Conservation (phyloP, 2,329 filamentous ascomycete species). For the Clonostachys rosea region DNA sequence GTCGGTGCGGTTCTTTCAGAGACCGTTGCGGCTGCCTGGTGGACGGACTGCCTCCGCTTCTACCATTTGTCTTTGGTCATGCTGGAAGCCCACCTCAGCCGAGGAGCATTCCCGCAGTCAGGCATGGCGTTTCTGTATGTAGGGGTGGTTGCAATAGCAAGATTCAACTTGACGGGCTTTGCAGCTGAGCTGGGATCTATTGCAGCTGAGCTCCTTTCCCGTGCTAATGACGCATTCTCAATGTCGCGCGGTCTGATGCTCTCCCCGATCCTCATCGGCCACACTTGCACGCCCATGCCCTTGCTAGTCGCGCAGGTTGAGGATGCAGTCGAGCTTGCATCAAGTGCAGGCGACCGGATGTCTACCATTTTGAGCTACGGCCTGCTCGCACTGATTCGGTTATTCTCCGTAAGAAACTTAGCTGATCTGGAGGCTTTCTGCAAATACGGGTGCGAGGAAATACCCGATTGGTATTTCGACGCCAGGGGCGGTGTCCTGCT, state of each 20-base stretch:
- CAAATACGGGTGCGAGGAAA: slow-evolving; percentile 68
- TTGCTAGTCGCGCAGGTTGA: slow-evolving; percentile 57
- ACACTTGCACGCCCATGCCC: slow-evolving; percentile 59
- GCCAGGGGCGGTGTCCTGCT: slow-evolving; percentile 67
- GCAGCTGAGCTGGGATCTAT: slow-evolving; percentile 61
- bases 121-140: slow-evolving; percentile 65
- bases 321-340: slow-evolving; percentile 60
- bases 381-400: slow-evolving; percentile 58
- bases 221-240: slow-evolving; percentile 59
- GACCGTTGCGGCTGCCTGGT: slow-evolving; percentile 66
- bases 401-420: slow-evolving; percentile 67
- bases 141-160: slow-evolving; percentile 60
- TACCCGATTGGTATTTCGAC: slow-evolving; percentile 67
- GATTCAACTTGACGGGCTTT: slow-evolving; percentile 67
- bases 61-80: slow-evolving; percentile 67
- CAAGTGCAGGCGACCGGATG: slow-evolving; percentile 65
- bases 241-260: slow-evolving; percentile 65
- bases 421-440: slow-evolving; percentile 67
- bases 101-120: slow-evolving; percentile 65
- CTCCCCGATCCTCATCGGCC: slow-evolving; percentile 65
- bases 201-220: slow-evolving; percentile 60
- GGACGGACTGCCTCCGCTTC: slow-evolving; percentile 68
- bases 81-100: slow-evolving; percentile 58
- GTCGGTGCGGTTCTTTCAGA: slow-evolving; percentile 69
- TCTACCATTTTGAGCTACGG: slow-evolving; percentile 70